phyloP scores from a whole-genome alignment of 805 yeast genomes.

The Wilhelminamyces savonicus region DNA sequence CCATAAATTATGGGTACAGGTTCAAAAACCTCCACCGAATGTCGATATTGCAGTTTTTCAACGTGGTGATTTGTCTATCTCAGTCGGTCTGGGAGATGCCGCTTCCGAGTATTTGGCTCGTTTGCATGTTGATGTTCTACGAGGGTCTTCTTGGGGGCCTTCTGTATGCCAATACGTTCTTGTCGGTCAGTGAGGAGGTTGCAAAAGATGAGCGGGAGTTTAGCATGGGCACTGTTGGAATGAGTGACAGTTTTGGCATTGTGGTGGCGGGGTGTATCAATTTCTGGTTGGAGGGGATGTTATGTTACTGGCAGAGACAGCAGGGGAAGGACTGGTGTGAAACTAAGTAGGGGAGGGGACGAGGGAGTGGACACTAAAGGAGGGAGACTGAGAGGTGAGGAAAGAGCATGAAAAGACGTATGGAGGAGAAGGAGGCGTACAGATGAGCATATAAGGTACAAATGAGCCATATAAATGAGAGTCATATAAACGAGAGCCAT shows the following conservation, averaged over 20 bases:
- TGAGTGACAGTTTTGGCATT: slow-evolving; percentile 81
- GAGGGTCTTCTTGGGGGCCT: slow-evolving; percentile 92
- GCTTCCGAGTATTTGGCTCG: slow-evolving; percentile 53
- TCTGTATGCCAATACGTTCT: slow-evolving; percentile 83
- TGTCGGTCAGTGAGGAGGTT: slow-evolving; percentile 58
- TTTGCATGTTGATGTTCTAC: slow-evolving; percentile 64
- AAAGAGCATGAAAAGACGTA: no score
- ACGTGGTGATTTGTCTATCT: slow-evolving; percentile 48
- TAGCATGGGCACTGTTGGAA: slow-evolving; percentile 76
- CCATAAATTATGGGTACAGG: slow-evolving; percentile 58
- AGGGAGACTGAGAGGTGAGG: no score
- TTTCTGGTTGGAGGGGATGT: slow-evolving; percentile 61
- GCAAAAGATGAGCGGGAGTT: slow-evolving; percentile 42
- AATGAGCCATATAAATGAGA: no score
- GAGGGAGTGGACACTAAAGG: no score
- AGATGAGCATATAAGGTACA: no score
- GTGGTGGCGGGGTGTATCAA: slow-evolving; percentile 75
- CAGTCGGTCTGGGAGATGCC: slow-evolving; percentile 61
- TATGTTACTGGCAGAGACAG: slow-evolving; percentile 66
- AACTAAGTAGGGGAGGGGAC: no score
- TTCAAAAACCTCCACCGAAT: slow-evolving; percentile 54
- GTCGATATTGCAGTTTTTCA: slow-evolving; percentile 60
- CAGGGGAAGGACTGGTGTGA: slow-evolving; percentile 87
- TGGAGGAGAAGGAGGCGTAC: no score
- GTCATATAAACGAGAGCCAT: no score